A percentile compares a stretch with the other conserved stretches of the same genome.
Evolutionary conservation across 2,329 filamentous ascomycete species (phyloP).

Genomic region (Arthrocladium fulminans): DNA sequence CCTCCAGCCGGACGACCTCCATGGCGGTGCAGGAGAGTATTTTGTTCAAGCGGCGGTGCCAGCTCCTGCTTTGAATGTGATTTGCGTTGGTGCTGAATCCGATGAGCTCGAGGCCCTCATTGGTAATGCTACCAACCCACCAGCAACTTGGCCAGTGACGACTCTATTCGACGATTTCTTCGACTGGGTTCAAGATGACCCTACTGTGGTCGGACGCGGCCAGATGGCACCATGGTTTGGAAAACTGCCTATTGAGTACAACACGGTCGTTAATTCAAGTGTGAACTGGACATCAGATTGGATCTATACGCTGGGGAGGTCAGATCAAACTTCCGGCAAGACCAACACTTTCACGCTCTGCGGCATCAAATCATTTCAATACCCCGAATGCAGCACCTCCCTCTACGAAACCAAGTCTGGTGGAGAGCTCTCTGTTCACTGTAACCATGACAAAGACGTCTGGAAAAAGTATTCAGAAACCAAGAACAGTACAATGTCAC

Average conservation of each 20-base stretch:
- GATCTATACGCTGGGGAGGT: conserved; percentile 58
- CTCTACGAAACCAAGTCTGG: conserved; percentile 48
- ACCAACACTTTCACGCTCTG: conserved; percentile 56
- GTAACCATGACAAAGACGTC: conserved; percentile 47
- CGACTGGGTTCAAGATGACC: conserved; percentile 48
- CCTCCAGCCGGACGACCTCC: conserved; percentile 58
- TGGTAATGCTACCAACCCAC: conserved; percentile 33
- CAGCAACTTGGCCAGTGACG: conserved; percentile 44
- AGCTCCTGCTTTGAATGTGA: conserved; percentile 60
- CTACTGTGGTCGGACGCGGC: conserved; percentile 24
- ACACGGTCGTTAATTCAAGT: conserved; percentile 55
- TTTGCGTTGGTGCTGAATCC: conserved; percentile 58
- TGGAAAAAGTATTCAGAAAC: conserved; percentile 49
- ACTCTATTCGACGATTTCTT: conserved; percentile 60
- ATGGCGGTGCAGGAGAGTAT: conserved; percentile 60
- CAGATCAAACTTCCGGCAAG: conserved; percentile 20
- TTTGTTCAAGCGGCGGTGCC: conserved; percentile 58
- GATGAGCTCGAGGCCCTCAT: conserved; percentile 56
- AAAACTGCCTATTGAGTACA: conserved; percentile 51
- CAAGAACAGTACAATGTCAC: conserved; percentile 32
- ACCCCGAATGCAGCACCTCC: conserved; percentile 57
- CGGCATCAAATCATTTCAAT: conserved; percentile 54
- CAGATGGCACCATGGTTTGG: conserved; percentile 48
- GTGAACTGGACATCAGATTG: conserved; percentile 37
- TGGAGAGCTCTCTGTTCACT: conserved; percentile 52